Conservation (phyloP, 2,329 filamentous ascomycete species). For the Sporothrix brunneoviolacea region DNA sequence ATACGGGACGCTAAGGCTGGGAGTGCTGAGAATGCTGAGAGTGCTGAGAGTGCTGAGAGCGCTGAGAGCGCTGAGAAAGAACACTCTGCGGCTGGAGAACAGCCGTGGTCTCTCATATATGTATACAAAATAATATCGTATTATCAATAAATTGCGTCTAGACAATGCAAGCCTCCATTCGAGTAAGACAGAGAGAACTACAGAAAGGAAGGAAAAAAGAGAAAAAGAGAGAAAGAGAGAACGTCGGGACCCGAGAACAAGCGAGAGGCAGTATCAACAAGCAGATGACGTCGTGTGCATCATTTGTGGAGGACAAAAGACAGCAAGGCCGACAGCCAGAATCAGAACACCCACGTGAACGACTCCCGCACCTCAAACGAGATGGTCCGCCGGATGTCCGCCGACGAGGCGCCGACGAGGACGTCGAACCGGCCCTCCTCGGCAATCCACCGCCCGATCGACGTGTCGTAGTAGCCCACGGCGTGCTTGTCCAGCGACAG, state of each 20-base stretch:
- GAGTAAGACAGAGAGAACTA: neutral
- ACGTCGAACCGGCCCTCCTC: conserved; percentile 58
- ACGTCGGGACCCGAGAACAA: neutral
- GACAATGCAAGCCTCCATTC: no score
- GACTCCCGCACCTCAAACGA: conserved; percentile 55
- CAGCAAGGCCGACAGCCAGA: neutral
- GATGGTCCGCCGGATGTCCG: conserved; percentile 48
- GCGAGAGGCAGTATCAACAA: no score
- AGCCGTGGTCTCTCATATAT: no score
- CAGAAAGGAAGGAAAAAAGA: neutral
- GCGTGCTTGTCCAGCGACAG: conserved; percentile 43
- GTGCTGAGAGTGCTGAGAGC: no score
- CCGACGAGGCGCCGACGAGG: conserved; percentile 54
- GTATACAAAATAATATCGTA: neutral
- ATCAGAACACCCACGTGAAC: conserved; percentile 58
- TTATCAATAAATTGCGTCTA: neutral
- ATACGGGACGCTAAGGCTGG: no score
- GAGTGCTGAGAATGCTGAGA: no score
- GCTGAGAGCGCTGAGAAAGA: no score
- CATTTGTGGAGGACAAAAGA: no score
- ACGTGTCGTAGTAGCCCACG: conserved; percentile 57
- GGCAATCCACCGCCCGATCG: conserved; percentile 54
- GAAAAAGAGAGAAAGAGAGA: neutral
- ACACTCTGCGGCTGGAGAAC: no score
- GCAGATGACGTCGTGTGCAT: no score